Percentiles rank a stretch among this genome's conserved stretches.
Evolutionary conservation across 495 filamentous ascomycete genomes (phyloP).

Genomic region (Letharia columbiana): DNA sequence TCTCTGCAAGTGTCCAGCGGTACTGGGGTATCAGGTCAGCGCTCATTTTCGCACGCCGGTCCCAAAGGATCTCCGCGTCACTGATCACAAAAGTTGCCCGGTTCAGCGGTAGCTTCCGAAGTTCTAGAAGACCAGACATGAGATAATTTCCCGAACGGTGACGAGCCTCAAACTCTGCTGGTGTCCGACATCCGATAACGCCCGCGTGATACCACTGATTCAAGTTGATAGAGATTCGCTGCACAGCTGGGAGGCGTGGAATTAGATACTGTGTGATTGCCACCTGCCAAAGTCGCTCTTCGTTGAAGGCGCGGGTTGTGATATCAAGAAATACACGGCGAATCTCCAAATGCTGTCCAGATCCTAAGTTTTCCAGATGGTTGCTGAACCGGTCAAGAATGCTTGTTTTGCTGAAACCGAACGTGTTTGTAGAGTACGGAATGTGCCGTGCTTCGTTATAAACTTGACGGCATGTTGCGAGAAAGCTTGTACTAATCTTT

Average conservation of each 20-base stretch:
- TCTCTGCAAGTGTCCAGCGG: neutral
- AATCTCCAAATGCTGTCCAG: neutral
- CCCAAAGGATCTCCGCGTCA: too few species aligned
- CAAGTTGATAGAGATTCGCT: too few species aligned
- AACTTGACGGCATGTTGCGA: neutral
- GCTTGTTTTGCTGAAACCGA: neutral
- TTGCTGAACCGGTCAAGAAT: neutral
- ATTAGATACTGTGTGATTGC: too few species aligned
- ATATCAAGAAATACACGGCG: neutral
- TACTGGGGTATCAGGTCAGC: neutral
- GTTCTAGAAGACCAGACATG: too few species aligned
- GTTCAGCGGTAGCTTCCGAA: too few species aligned
- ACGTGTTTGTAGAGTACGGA: neutral
- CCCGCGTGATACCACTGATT: too few species aligned
- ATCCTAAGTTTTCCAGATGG: neutral
- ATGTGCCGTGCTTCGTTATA: neutral
- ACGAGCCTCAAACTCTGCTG: too few species aligned
- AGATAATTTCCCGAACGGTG: too few species aligned
- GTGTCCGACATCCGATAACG: too few species aligned
- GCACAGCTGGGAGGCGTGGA: too few species aligned
- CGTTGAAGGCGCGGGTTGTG: too few species aligned
- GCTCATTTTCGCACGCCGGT: neutral
- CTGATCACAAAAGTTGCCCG: neutral
- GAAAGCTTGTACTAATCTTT: neutral
- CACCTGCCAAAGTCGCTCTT: too few species aligned